These are phyloP conservation scores for Kodamaea alishanica DNA, from an alignment of 1,139 yeast species.

Conservation along the genomic window DNA sequence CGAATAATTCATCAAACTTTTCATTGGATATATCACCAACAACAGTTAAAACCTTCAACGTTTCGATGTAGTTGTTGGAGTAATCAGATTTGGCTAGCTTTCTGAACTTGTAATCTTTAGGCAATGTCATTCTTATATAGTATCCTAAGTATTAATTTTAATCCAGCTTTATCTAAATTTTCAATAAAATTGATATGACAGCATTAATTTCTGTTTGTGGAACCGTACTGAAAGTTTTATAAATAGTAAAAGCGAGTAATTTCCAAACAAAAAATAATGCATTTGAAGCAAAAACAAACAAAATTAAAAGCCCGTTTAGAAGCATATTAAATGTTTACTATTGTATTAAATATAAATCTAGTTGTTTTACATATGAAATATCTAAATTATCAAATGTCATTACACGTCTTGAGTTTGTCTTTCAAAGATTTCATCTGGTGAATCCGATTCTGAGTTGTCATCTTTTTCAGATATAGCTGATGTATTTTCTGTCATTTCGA, in stretches of 20 bases:
- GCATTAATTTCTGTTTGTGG: no score
- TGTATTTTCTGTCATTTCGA: slow-evolving; percentile 31
- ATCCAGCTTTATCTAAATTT: neutral
- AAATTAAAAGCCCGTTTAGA: no score
- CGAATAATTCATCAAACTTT: slow-evolving; percentile 41
- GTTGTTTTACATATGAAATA: no score
- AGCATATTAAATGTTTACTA: no score
- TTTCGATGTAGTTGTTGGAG: slow-evolving; percentile 44
- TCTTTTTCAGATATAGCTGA: slow-evolving; percentile 19
- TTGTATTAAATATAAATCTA: no score
- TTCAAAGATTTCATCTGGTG: no score
- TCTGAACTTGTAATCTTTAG: slow-evolving; percentile 54
- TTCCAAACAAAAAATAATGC: no score
- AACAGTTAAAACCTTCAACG: slow-evolving; percentile 55
- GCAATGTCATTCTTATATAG: slow-evolving; percentile 27
- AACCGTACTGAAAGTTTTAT: no score
- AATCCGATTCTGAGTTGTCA: slow-evolving; percentile 19
- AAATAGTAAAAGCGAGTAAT: no score
- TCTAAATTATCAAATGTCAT: no score
- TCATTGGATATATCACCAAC: slow-evolving; percentile 54
- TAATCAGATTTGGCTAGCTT: slow-evolving; percentile 44
- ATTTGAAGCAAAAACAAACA: no score
- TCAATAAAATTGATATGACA: neutral
- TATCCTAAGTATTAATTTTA: neutral
- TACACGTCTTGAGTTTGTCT: no score